These are phyloP conservation scores for Monilinia vaccinii-corymbosi DNA, from an alignment of 2,329 filamentous ascomycete species.

Conservation along the genomic window DNA sequence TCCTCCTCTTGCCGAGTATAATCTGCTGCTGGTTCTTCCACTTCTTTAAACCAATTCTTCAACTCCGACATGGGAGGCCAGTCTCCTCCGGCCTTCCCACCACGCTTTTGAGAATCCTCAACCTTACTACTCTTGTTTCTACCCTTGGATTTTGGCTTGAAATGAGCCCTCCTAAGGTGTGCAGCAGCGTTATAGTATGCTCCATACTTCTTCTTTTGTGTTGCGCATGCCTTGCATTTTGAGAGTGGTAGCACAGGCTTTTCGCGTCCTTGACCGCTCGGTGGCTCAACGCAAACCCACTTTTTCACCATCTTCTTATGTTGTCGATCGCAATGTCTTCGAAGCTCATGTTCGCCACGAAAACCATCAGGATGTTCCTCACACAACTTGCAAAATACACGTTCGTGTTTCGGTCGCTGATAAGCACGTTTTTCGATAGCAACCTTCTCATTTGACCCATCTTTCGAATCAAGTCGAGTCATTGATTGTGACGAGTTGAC, in stretches of 20 bases:
- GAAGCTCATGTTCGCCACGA: slow-evolving; percentile 79
- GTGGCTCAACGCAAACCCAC: slow-evolving; percentile 51
- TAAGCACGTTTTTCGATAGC: slow-evolving; percentile 27
- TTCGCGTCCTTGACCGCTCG: slow-evolving; percentile 37
- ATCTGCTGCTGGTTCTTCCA: slow-evolving; percentile 32
- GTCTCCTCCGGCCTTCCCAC: slow-evolving; percentile 44
- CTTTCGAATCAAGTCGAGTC: slow-evolving; percentile 25
- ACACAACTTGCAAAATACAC: slow-evolving; percentile 56
- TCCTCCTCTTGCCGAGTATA: slow-evolving; percentile 29
- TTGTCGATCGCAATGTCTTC: slow-evolving; percentile 57
- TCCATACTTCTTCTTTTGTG: slow-evolving; percentile 77
- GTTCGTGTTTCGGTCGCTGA: slow-evolving; percentile 30
- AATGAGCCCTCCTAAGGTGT: slow-evolving; percentile 80
- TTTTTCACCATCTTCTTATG: slow-evolving; percentile 51
- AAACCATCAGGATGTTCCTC: slow-evolving; percentile 79
- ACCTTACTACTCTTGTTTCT: slow-evolving; percentile 32
- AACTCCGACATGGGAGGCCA: slow-evolving; percentile 48
- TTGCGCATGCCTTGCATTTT: slow-evolving; percentile 61
- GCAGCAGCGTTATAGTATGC: slow-evolving; percentile 94
- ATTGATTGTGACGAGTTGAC: slow-evolving; percentile 26
- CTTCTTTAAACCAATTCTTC: slow-evolving; percentile 51
- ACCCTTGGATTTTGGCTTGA: slow-evolving; percentile 54
- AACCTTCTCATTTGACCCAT: slow-evolving; percentile 27
- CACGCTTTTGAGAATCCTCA: slow-evolving; percentile 38
- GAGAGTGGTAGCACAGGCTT: slow-evolving; percentile 53